Evolutionary conservation across 202 grass and related monocot genomes (phyloP).

Genomic region (Eragrostis tef): DNA sequence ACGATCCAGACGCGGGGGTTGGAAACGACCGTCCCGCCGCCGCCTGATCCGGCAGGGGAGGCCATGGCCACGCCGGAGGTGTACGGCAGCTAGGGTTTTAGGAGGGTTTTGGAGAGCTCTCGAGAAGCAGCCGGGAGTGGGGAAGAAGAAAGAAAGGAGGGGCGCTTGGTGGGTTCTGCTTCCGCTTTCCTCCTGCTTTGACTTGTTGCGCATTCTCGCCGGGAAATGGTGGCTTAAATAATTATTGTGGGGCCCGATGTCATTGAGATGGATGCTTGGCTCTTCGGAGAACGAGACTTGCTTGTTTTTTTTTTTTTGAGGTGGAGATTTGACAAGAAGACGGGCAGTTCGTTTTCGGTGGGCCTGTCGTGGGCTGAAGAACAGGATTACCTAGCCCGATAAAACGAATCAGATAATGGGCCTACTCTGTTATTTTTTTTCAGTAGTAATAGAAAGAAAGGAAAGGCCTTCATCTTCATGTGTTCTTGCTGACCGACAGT

Average conservation of each 20-base stretch:
- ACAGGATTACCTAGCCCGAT: background rate
- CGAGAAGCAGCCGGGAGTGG: conserved; percentile 28
- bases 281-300: background rate
- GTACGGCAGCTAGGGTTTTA: conserved; percentile 60
- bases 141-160: conserved; percentile 50
- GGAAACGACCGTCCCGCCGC: background rate
- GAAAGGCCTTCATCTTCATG: background rate
- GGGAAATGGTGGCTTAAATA: conserved; percentile 12
- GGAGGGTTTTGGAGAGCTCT: conserved; percentile 54
- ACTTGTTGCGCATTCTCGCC: background rate
- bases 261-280: background rate
- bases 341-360: background rate
- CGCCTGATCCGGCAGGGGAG: conserved; percentile 46
- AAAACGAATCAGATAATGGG: background rate
- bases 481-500: background rate
- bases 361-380: background rate
- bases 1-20: conserved; percentile 68
- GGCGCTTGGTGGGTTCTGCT: background rate
- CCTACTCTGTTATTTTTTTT: background rate
- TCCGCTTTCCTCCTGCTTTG: background rate
- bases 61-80: conserved; percentile 39
- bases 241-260: background rate
- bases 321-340: conserved; percentile 51
- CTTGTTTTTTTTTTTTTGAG: conserved; percentile 29
- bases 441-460: background rate